These are phyloP conservation scores for Herpetomonas samuelpessoai DNA, from an alignment of 208 protist genomes.

Conservation along the genomic window DNA sequence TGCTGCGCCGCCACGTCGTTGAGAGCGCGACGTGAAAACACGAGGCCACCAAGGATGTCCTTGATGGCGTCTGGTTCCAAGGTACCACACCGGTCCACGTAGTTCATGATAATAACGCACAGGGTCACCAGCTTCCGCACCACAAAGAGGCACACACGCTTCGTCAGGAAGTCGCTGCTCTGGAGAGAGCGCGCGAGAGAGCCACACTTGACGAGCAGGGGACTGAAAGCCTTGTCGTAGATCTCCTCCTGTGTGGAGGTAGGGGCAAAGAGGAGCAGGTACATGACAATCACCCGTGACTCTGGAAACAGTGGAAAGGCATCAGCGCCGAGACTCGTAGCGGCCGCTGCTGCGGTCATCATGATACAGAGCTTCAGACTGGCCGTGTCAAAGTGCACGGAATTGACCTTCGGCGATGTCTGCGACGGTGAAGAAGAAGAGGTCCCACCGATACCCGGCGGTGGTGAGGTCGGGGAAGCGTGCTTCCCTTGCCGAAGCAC, in stretches of 20 bases:
- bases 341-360: constrained; percentile 33
- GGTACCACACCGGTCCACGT: constrained; percentile 18
- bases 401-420: background rate
- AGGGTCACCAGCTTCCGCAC: constrained; percentile 30
- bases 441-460: too few relatives aligned
- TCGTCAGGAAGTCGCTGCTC: constrained; percentile 29
- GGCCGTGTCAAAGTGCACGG: constrained; percentile 14
- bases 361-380: constrained; percentile 72
- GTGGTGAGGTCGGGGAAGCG: too few relatives aligned
- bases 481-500: background rate
- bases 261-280: constrained; percentile 49
- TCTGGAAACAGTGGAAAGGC: constrained; percentile 59
- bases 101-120: constrained; percentile 43
- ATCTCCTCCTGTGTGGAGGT: constrained; percentile 47
- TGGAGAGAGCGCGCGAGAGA: constrained; percentile 18
- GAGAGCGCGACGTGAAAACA: constrained; percentile 43
- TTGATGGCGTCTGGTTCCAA: constrained; percentile 36
- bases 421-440: too few relatives aligned
- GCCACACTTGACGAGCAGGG: constrained; percentile 23
- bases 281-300: constrained; percentile 47
- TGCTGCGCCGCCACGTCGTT: constrained; percentile 23
- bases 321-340: constrained; percentile 45
- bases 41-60: constrained; percentile 52
- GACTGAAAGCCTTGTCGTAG: constrained; percentile 50
- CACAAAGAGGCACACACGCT: constrained; percentile 25